phyloP scores from a whole-genome alignment of 1,284 basidiomycete genomes.

The Naganishia cerealis region DNA sequence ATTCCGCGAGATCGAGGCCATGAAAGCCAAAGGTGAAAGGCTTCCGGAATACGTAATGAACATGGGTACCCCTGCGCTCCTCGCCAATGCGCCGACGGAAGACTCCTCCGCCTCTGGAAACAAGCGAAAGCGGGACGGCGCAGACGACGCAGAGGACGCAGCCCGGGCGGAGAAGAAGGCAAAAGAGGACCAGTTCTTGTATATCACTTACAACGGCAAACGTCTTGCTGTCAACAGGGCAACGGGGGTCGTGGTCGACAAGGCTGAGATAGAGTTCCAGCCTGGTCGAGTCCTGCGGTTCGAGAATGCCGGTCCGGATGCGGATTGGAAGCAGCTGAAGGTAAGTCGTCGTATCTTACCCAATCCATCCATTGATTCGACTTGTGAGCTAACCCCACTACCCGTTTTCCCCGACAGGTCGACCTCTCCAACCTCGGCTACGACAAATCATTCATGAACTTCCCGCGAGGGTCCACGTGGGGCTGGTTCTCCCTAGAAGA shows the following conservation, averaged over 20 bases:
- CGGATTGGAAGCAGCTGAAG: conserved; percentile 59
- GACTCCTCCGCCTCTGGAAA: conserved; percentile 22
- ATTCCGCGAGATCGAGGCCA: conserved; percentile 73
- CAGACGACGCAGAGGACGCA: conserved; percentile 29
- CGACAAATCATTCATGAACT: conserved; percentile 35
- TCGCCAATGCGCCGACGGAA: conserved; percentile 39
- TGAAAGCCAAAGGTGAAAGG: conserved; percentile 46
- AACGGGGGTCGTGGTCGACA: conserved; percentile 57
- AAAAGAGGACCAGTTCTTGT: conserved; percentile 48
- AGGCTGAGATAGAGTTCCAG: conserved; percentile 53
- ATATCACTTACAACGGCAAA: conserved; percentile 51
- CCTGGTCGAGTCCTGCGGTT: conserved; percentile 52
- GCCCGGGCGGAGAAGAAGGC: conserved; percentile 46
- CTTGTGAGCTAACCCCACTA: background rate
- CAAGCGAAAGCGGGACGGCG: conserved; percentile 31
- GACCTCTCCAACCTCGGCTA: conserved; percentile 33
- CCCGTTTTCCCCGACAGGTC: conserved; percentile 13
- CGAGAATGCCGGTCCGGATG: conserved; percentile 47
- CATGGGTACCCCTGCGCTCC: conserved; percentile 47
- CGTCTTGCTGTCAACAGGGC: conserved; percentile 66
- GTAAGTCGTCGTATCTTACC: conserved; percentile 42
- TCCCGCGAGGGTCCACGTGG: conserved; percentile 27
- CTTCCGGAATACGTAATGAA: conserved; percentile 45
- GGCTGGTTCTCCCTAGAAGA: conserved; percentile 34
- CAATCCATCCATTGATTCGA: background rate